Evolutionary conservation across 805 yeast species (phyloP).

Genomic region (Ogataea ramenticola): DNA sequence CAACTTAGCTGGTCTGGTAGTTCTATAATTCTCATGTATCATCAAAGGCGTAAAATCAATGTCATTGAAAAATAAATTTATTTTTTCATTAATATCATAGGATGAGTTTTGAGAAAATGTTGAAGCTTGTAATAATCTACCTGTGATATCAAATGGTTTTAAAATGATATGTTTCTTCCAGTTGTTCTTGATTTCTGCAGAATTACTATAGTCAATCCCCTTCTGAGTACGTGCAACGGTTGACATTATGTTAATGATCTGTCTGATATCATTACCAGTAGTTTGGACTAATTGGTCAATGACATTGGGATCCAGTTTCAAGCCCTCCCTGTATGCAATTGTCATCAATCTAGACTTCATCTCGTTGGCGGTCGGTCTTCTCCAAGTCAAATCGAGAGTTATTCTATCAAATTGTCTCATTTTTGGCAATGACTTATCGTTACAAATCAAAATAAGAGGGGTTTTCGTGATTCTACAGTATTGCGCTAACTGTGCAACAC

Average conservation of each 20-base stretch:
- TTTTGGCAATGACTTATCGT: constrained; percentile 86
- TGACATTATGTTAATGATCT: constrained; percentile 82
- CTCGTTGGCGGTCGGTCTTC: constrained; percentile 81
- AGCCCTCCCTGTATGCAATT: constrained; percentile 77
- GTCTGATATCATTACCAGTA: constrained; percentile 88
- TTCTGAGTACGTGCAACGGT: constrained; percentile 74
- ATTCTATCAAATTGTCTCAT: constrained; percentile 93
- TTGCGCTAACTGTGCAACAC: constrained; percentile 89
- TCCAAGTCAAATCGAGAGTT: constrained; percentile 71
- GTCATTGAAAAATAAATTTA: constrained; percentile 88
- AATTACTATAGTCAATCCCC: constrained; percentile 52
- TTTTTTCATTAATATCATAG: constrained; percentile 69
- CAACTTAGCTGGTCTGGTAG: constrained; percentile 47
- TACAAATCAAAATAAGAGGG: constrained; percentile 90
- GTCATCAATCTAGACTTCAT: constrained; percentile 82
- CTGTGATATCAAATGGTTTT: constrained; percentile 87
- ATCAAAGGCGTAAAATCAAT: constrained; percentile 90
- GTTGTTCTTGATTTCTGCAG: constrained; percentile 51
- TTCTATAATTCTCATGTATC: constrained; percentile 89
- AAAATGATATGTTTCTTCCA: constrained; percentile 91
- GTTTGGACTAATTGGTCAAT: constrained; percentile 80
- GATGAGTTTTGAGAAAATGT: constrained; percentile 45
- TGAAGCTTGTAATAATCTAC: constrained; percentile 54
- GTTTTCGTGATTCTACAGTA: constrained; percentile 79
- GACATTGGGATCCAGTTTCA: constrained; percentile 71